Base-by-base conservation (phyloP, 495 filamentous ascomycete genomes). In the Letharia lupina region DNA sequence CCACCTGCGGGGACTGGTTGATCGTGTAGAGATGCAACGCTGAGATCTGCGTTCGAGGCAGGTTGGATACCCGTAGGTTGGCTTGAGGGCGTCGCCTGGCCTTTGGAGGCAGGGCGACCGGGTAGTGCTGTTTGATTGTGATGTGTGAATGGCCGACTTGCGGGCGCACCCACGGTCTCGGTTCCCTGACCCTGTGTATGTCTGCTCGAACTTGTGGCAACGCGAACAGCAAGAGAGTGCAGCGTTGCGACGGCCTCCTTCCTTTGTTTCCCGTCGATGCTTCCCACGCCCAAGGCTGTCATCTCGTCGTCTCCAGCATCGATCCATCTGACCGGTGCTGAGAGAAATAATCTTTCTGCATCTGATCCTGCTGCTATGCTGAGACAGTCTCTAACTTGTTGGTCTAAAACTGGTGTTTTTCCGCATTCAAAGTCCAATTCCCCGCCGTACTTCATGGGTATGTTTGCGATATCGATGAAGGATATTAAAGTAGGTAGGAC, bases 381-480 rank as follows among this genome's bases (percentile, higher is more conserved):
- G 10, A 65, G 47, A 31, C 42, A 52, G 35, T 62, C 45, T n/a
- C 63, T 57, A n/a, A 65, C 52, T 15, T 48, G 57, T 7, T 41
- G 44, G 44, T 96, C 91, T n/a, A 89, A 75, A 63, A 82, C 79
- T n/a, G 90, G 89, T 74, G 83, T 78, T 65, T 87, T 83, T 60
- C 88, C 89, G 75, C 87, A 93, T 67, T 86, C 72, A 78, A 88
- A 96, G 45, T 93, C 87, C 7, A 95, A 82, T 56, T 89, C 82
- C 41, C 91, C 91, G 60, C 91, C 91, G 71, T 93, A 96, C 70
- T 85, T 83, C 75, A 89, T 89, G 18, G 91, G 91, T 60, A 95
- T 89, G 72, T 90, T 88, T 63, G 81, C 78, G 0, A 82, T 76
- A 37, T 94, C 87, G 77, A 96, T 91, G 78, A 91, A 95, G 48